Evolutionary conservation across 2,329 filamentous ascomycete genomes (phyloP), one percentile per base, ranked within the genome.

Genomic region (Alternaria novae-zelandiae): DNA sequence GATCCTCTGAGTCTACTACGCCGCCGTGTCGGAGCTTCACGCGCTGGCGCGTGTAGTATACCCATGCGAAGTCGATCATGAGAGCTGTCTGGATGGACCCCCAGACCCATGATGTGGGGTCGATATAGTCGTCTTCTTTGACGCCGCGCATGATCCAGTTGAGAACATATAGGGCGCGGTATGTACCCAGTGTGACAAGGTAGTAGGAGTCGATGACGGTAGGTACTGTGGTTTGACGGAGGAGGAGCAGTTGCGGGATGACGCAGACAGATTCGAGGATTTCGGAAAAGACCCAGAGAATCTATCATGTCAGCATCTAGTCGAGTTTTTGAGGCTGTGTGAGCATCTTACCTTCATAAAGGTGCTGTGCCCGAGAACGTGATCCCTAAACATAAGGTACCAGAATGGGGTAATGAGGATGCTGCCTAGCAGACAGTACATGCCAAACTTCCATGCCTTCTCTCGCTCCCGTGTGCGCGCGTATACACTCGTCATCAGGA

Each of bases 181-280:
- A 98, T 12, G 90, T 90, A 36, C 94, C 95, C 2, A 97, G 87
- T 1, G 93, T 89, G 54, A 96, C 84, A 59, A 98, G 91, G 81
- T 98, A 98, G 82, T 92, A 97, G n/a, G 93, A 97, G 79, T 97
- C 93, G 81, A 98, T 94, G 50, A 97, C 95, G 53, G 95, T 98
- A 0, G 95, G 95, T 0, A 97, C 93, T 25, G 90, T 94, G n/a
- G 95, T 97, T 80, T 97, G 94, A 63, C 95, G 92, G 13, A 98
- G 88, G 46, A 97, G 89, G 6, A 97, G 87, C 1, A 98, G 89
- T 79, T 98, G 95, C 0, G 95, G 95, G 20, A 98, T 89, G 32
- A 97, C 89, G 79, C 92, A 96, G 64, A 96, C 88, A 32, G 93
- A 95, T 82, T 98, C 95, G 74, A 98, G 90, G 70, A 97, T 91